These are phyloP conservation scores for Mycena polygramma DNA, from an alignment of 768 basidiomycete species.

Conservation along the genomic window DNA sequence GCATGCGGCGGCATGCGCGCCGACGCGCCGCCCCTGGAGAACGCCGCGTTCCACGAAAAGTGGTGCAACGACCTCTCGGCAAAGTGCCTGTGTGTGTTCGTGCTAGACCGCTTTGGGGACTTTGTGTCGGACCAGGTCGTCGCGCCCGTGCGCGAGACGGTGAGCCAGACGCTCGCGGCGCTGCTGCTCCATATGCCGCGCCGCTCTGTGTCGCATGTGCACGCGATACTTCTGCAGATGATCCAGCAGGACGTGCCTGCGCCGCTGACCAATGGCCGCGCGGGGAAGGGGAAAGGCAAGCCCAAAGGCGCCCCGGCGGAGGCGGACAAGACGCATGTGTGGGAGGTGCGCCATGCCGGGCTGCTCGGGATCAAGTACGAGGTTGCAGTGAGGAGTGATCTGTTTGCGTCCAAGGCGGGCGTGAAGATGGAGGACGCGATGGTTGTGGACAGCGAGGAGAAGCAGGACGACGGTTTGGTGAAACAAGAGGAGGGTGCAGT, in stretches of 20 bases:
- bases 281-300: conserved; percentile 3
- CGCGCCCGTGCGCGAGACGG: conserved; percentile 96
- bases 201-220: conserved; percentile 84
- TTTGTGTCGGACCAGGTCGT: conserved; percentile 98
- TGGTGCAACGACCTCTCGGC: conserved; percentile 94
- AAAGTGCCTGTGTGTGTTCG: conserved; percentile 89
- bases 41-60: conserved; percentile 77
- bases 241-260: conserved; percentile 86
- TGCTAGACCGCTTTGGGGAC: conserved; percentile 98
- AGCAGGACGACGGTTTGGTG: conserved; percentile 13
- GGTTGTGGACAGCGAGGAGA: conserved; percentile 33
- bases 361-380: conserved; percentile 97
- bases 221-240: conserved; percentile 90
- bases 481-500: conserved; percentile 35
- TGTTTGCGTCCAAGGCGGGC: conserved; percentile 65
- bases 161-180: conserved; percentile 93
- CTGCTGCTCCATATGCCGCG: conserved; percentile 90
- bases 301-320: conserved; percentile 37
- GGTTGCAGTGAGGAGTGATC: conserved; percentile 91
- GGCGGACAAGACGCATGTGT: conserved; percentile 74
- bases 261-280: conserved; percentile 42
- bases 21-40: conserved; percentile 65
- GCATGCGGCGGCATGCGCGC: conserved; percentile 84
- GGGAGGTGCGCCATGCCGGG: conserved; percentile 99
- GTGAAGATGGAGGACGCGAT: conserved; percentile 21